Base-by-base conservation (phyloP, 73 alveolate genomes). In the Paramecium octaurelia region DNA sequence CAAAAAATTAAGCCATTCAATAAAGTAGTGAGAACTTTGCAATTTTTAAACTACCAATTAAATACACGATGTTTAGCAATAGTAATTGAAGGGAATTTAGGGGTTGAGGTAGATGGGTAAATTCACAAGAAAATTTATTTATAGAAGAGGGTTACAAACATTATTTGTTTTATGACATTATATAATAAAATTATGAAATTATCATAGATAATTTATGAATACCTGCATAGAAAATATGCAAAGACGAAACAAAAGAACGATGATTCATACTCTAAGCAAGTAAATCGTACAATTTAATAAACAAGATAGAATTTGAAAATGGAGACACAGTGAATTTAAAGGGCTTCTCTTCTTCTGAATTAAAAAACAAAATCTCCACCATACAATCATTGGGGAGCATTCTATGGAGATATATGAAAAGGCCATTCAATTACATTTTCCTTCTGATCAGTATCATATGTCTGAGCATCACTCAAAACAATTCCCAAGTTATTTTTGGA, bases 311-410 rank as follows among this genome's bases (percentile, higher is more conserved):
- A 12, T 71, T 71, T 24, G 86, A 71, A 12, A 71, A 71, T 34
- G 86, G 86, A 3, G 86, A 71, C 48, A 35, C 91, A 44, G 91
- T 80, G 7, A 43, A 80, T 27, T 48, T 75, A 36, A 75, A 75
- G 40, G 88, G 88, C 3, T 35, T 75, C 21, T n/a, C 88, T 21
- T 38, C 58, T 14, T 16, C 31, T 29, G 88, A 75, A 75, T 12
- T 75, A 12, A 16, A 16, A 38, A 75, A 75, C 10, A 40, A 40
- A 40, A 40, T 40, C 48, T 40, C 48, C 48, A 40, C 48, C 10
- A 40, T 40, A 6, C 48, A 40, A 40, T 40, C 48, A 40, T 40
- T 75, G 24, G 34, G 38, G 38, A 38, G 48, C 7, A 40, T 40
- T 40, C 8, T 40, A 40, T 40, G 48, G 48, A 40, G 48, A 7